Evolutionary conservation across 2,329 filamentous ascomycete genomes (phyloP), one percentile per base, ranked within the genome.

Genomic region (Fusarium sp.): DNA sequence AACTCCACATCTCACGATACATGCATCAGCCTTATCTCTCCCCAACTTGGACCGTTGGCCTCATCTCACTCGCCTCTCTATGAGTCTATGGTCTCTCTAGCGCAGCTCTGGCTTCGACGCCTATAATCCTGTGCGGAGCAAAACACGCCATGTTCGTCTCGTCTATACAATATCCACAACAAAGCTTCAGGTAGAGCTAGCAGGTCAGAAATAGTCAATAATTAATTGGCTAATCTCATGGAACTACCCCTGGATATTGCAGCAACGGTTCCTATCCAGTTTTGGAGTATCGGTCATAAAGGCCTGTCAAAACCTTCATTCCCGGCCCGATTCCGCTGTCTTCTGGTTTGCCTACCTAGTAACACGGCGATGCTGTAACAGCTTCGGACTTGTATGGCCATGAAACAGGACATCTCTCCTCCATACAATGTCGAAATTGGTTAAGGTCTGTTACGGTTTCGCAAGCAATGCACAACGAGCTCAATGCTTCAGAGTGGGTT

Each of bases 1-100:
- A 61, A 66, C 70, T 73, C 70, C 70, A 73, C 70, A 73, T 69
- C 45, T 70, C 60, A 55, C 70, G 38, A 66, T 55, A 44, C 42
- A 24, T 49, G 59, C 38, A 66, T 66, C 66, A 70, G 61, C 62
- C 70, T 73, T 73, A 73, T 70, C 70, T 73, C 51, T 70, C 45
- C 59, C 49, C 38, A 52, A 47, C 44, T 28, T 67, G 57, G 42
- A 24, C 33, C 36, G 52, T 51, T 44, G 24, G 33, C 14, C 39
- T 45, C 38, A 35, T 35, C 52, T 20, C 31, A 35, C 48, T 33
- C 26, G 28, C 39, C 42, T 48, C 42, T 48, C 20, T 35, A 55
- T 44, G 31, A 17, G 39, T 54, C 20, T 33, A 55, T 44, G 24
- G 20, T 44, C 63, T n/a, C 47, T 48, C 26, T 59, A 67, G 49